These are phyloP conservation scores for Hypsizygus marmoreus DNA, from an alignment of 768 basidiomycete species.

Conservation along the genomic window DNA sequence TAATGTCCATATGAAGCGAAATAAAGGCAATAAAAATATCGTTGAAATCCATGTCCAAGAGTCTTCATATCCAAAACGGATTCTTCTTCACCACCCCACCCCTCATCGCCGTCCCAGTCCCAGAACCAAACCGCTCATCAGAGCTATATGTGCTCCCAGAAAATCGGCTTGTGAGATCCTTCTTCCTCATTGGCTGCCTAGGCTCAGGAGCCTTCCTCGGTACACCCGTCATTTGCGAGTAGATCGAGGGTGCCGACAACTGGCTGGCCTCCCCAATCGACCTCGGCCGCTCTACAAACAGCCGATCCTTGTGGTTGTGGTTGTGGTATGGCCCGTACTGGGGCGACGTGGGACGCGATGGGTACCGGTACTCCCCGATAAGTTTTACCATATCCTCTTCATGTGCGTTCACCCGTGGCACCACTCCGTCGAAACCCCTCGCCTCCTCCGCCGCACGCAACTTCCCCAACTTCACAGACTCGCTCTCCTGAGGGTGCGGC, in stretches of 20 bases:
- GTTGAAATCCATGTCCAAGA: neutral
- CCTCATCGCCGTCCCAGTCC: conserved; percentile 9
- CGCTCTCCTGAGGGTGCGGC: conserved; percentile 11
- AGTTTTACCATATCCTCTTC: conserved; percentile 28
- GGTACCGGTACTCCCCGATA: conserved; percentile 21
- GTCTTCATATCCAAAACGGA: conserved; percentile 30
- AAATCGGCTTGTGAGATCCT: conserved; percentile 17
- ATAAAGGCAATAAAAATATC: neutral
- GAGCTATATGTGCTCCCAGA: conserved; percentile 37
- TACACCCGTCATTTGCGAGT: conserved; percentile 60
- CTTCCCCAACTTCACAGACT: conserved; percentile 17
- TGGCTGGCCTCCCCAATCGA: conserved; percentile 26
- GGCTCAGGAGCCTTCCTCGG: conserved; percentile 61
- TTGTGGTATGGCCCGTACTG: conserved; percentile 22
- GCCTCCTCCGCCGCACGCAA: conserved; percentile 23
- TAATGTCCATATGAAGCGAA: too few relatives aligned
- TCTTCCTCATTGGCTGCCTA: conserved; percentile 27
- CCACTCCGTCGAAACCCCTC: conserved; percentile 5
- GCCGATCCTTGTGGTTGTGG: conserved; percentile 24
- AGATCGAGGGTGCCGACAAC: conserved; percentile 50
- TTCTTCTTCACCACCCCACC: conserved; percentile 25
- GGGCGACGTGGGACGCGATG: conserved; percentile 7
- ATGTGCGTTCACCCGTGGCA: too few relatives aligned
- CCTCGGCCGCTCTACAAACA: conserved; percentile 8
- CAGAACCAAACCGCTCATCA: conserved; percentile 13